Percentiles rank a stretch among this genome's conserved stretches.
phyloP scores from a whole-genome alignment of 2,329 filamentous ascomycete genomes.

The Pseudogymnoascus sp. region DNA sequence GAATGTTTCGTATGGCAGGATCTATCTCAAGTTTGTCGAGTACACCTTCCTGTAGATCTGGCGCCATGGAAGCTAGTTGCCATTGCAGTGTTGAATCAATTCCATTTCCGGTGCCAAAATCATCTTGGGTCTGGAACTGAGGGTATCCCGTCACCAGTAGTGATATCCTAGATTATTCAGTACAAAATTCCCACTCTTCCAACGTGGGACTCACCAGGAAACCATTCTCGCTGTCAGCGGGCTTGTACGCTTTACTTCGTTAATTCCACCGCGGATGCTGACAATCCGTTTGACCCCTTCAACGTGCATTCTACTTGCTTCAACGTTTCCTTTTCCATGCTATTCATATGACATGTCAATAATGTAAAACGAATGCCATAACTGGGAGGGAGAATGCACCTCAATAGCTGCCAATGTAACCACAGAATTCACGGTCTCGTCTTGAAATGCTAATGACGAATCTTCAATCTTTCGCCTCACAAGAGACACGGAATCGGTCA shows the following conservation, averaged over 20 bases:
- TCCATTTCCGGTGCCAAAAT: conserved; percentile 41
- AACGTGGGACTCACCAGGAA: neutral
- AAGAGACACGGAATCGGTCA: conserved; percentile 49
- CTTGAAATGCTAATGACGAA: conserved; percentile 40
- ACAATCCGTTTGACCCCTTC: conserved; percentile 44
- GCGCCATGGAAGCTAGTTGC: conserved; percentile 26
- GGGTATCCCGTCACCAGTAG: conserved; percentile 46
- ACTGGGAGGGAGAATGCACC: conserved; percentile 29
- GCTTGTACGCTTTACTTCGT: conserved; percentile 39
- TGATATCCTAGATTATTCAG: conserved; percentile 41
- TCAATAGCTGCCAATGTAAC: conserved; percentile 52
- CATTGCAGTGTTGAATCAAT: conserved; percentile 44
- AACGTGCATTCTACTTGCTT: conserved; percentile 41
- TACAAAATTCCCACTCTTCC: neutral
- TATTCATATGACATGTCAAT: conserved; percentile 22
- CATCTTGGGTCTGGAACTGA: conserved; percentile 47
- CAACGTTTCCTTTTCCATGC: conserved; percentile 47
- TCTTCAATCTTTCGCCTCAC: conserved; percentile 44
- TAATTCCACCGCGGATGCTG: conserved; percentile 43
- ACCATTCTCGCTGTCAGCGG: conserved; percentile 42
- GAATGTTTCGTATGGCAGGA: conserved; percentile 13
- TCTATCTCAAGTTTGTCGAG: conserved; percentile 30
- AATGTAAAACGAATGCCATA: neutral
- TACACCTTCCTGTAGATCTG: conserved; percentile 21
- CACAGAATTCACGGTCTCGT: conserved; percentile 50